These are phyloP conservation scores for Sugiyamaella smithiae DNA, from an alignment of 805 yeast species.

Conservation along the genomic window DNA sequence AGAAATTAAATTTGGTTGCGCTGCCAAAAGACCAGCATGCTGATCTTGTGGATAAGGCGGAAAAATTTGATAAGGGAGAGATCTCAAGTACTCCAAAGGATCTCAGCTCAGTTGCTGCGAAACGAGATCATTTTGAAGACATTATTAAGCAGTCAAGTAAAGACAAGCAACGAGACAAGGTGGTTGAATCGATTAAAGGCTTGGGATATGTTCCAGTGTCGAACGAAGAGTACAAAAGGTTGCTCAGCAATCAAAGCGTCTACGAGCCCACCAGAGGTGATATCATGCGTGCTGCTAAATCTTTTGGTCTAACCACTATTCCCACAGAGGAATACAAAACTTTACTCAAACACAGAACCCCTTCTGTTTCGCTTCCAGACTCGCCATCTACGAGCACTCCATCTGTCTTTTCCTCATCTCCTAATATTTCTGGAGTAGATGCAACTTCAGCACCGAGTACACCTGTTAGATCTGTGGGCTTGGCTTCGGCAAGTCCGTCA, in stretches of 20 bases:
- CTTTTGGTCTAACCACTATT: conserved; percentile 43
- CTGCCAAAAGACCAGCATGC: conserved; percentile 22
- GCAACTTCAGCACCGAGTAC: conserved; percentile 3
- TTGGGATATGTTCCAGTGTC: conserved; percentile 37
- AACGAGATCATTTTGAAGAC: conserved; percentile 32
- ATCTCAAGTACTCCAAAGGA: conserved; percentile 12
- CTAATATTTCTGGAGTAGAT: not conserved
- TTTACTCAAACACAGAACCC: conserved; percentile 28
- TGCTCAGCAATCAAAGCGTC: conserved; percentile 31
- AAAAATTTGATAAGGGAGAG: conserved; percentile 16
- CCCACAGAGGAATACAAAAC: conserved; percentile 44
- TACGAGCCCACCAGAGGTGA: conserved; percentile 36
- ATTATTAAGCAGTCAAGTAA: conserved; percentile 25
- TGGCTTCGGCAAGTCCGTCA: not conserved
- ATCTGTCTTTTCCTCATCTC: not conserved
- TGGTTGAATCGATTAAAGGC: conserved; percentile 31
- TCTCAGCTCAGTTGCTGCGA: conserved; percentile 28
- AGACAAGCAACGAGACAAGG: conserved; percentile 25
- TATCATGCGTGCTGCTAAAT: conserved; percentile 38
- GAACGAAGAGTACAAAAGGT: conserved; percentile 35
- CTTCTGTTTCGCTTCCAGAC: not conserved
- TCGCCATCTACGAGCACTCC: not conserved
- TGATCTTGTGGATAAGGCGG: conserved; percentile 20
- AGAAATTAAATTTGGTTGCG: conserved; percentile 28
- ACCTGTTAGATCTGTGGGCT: not conserved